Evolutionary conservation across 768 basidiomycete species (phyloP), one percentile per base, ranked within the genome.

Genomic region (Leccinum broughii): DNA sequence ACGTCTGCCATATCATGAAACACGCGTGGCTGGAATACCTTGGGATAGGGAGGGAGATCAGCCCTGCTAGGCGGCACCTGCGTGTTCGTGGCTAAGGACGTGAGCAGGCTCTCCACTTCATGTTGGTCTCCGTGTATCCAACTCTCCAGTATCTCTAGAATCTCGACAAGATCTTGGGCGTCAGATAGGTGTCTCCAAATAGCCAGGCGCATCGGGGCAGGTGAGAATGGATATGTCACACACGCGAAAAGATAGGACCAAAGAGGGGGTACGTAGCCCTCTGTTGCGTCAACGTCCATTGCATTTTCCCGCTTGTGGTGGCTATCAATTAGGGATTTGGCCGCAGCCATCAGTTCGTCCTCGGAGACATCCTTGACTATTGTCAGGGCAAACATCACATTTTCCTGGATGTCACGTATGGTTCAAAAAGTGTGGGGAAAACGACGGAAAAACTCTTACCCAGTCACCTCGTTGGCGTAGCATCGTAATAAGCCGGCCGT

Each of bases 361-460:
- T 93, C 90, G 2, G 86, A 76, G 58, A 93, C 65, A 69, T 93
- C 91, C 6, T 77, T 67, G 20, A 92, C 84, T 2, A 68, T 75
- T 3, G 75, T 71, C 52, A 92, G 72, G 34, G 88, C 81, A 13
- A 84, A 64, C 59, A 80, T 68, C 48, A 90, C 77, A 37, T 71
- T 75, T 64, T 74, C 74, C 72, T 74, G 56, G 34, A 39, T 22
- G 9, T 51, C 26, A 7, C 44, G 14, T 58, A 24, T 61, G 56
- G 30, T 39, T 46, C 14, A 14, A 53, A 3, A 28, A 37, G 14
- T 24, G 22, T 15, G 1, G 34, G 30, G 11, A 20, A 8, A 32
- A 15, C 6, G 9, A 30, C 11, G 26, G 44, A 3, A 44, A 2
- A 41, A 52, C 55, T 66, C 80, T 57, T 67, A 85, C 92, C 91